Evolutionary conservation across 2,329 filamentous ascomycete genomes (phyloP).

Genomic region (Claviceps purpurea): DNA sequence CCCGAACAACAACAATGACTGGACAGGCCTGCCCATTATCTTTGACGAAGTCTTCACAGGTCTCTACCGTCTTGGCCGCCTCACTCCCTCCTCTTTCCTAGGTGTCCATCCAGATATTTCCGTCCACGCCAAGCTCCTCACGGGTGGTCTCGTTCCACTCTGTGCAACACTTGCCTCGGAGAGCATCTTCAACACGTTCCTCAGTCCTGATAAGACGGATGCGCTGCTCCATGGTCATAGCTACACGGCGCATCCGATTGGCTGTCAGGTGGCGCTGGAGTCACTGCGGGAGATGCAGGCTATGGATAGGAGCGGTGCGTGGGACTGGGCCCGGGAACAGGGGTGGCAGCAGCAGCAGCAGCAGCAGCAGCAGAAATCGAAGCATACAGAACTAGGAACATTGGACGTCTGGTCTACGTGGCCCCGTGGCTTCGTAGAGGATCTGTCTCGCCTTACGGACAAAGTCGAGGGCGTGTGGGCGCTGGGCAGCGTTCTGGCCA

Average conservation of each 20-base stretch:
- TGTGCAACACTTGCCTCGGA: constrained; percentile 64
- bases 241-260: constrained; percentile 74
- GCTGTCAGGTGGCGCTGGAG: constrained; percentile 64
- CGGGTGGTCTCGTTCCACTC: constrained; percentile 65
- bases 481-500: constrained; percentile 60
- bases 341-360: constrained; percentile 20
- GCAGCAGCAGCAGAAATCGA: background rate
- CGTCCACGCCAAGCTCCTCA: constrained; percentile 73
- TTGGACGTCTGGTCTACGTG: constrained; percentile 52
- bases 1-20: constrained; percentile 32
- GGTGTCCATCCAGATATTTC: constrained; percentile 57
- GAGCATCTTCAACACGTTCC: constrained; percentile 58
- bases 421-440: constrained; percentile 44
- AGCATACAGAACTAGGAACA: background rate
- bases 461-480: constrained; percentile 56
- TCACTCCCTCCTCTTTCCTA: constrained; percentile 58
- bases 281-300: constrained; percentile 45
- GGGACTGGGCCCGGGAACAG: constrained; percentile 39
- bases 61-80: constrained; percentile 65
- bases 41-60: constrained; percentile 86
- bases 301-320: constrained; percentile 43
- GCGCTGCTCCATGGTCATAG: constrained; percentile 75
- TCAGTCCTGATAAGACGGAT: constrained; percentile 60
- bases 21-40: constrained; percentile 65
- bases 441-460: constrained; percentile 38